A percentile compares a stretch with the other conserved stretches of the same genome.
phyloP scores from a whole-genome alignment of 768 basidiomycete genomes.

The Crucibulum laeve region DNA sequence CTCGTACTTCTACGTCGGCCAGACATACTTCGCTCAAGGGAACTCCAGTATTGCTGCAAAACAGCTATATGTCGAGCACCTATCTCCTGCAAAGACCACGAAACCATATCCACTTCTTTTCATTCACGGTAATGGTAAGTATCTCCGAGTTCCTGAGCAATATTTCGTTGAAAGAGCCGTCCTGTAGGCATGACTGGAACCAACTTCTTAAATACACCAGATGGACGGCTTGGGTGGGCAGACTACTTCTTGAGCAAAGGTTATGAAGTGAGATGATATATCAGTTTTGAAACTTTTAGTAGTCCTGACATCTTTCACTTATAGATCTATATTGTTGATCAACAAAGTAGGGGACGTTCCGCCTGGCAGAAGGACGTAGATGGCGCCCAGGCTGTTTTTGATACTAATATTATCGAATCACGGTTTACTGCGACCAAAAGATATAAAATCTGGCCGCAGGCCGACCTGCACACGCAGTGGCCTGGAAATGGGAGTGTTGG shows the following conservation, averaged over 20 bases:
- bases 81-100: constrained; percentile 35
- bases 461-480: constrained; percentile 45
- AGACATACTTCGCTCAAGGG: constrained; percentile 28
- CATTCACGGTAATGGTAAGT: constrained; percentile 41
- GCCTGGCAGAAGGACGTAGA: constrained; percentile 35
- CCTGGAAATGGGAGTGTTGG: constrained; percentile 45
- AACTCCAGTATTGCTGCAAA: constrained; percentile 33
- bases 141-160: background rate
- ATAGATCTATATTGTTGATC: constrained; percentile 42
- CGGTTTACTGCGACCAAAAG: constrained; percentile 37
- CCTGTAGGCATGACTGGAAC: constrained; percentile 45
- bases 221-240: constrained; percentile 52
- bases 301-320: background rate
- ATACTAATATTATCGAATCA: constrained; percentile 29
- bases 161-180: background rate
- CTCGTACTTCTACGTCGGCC: constrained; percentile 45
- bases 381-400: constrained; percentile 25
- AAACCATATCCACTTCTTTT: constrained; percentile 38
- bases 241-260: constrained; percentile 48
- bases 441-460: constrained; percentile 41
- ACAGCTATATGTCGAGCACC: constrained; percentile 51
- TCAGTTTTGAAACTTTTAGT: background rate
- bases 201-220: constrained; percentile 49
- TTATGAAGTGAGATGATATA: constrained; percentile 34
- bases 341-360: constrained; percentile 42